Conservation (phyloP, 306 rosid species). For the Myrica gale region DNA sequence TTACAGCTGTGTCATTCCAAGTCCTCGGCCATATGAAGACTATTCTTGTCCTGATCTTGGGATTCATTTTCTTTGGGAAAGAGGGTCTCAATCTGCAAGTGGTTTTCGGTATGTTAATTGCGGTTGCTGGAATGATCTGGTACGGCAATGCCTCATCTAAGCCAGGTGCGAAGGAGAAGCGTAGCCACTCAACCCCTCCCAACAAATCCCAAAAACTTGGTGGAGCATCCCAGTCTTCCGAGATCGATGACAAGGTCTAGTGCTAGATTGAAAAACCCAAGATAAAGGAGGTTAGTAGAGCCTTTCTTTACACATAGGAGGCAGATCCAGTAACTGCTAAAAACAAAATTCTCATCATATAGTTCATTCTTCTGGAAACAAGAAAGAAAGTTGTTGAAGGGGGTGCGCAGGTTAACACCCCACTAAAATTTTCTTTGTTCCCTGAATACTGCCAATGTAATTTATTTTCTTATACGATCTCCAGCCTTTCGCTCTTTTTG, state of each 20-base stretch:
- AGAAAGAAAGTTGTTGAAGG: neutral
- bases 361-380: constrained; percentile 24
- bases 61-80: constrained; percentile 76
- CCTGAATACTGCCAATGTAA: constrained; percentile 29
- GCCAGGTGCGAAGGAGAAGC: constrained; percentile 77
- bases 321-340: constrained; percentile 35
- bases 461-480: constrained; percentile 20
- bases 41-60: constrained; percentile 61
- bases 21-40: constrained; percentile 89
- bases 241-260: constrained; percentile 47
- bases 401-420: constrained; percentile 15
- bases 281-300: constrained; percentile 24
- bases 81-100: constrained; percentile 74
- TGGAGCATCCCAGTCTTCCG: constrained; percentile 42
- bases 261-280: neutral
- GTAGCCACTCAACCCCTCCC: constrained; percentile 30
- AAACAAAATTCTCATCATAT: constrained; percentile 18
- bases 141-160: constrained; percentile 74
- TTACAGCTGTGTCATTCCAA: constrained; percentile 77
- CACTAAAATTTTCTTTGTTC: constrained; percentile 20
- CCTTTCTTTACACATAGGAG: constrained; percentile 32
- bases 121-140: constrained; percentile 75
- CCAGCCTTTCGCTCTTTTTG: neutral
- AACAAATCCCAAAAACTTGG: constrained; percentile 45
- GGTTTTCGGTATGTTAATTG: constrained; percentile 63